Evolutionary conservation across 306 rosid genomes (phyloP).

Genomic region (Rosa multiflora): DNA sequence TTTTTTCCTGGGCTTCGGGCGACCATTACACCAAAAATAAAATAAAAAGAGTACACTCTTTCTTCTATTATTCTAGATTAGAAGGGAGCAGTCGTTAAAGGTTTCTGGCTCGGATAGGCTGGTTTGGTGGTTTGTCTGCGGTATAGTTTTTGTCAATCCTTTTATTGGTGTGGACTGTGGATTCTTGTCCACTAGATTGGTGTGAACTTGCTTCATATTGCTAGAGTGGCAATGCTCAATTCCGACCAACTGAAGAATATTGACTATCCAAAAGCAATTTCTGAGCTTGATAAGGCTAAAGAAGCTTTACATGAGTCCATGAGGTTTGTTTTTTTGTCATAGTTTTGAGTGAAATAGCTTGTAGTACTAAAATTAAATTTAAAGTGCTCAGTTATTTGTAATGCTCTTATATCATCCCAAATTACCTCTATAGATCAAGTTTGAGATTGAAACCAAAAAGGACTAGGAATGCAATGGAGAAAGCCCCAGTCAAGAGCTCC

Average conservation of each 20-base stretch:
- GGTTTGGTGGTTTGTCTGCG: background rate
- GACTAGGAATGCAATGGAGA: background rate
- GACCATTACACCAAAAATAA: background rate
- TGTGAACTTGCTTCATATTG: slow-evolving; percentile 76
- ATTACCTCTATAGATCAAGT: background rate
- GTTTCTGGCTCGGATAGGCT: background rate
- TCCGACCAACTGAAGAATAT: slow-evolving; percentile 35
- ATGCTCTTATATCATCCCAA: background rate
- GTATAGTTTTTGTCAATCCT: background rate
- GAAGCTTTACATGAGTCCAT: slow-evolving; percentile 48
- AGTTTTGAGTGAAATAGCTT: background rate
- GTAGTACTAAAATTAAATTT: background rate
- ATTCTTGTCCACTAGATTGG: slow-evolving; percentile 45
- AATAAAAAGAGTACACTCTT: background rate
- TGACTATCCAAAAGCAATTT: slow-evolving; percentile 46
- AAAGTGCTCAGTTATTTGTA: background rate
- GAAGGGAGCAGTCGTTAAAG: background rate
- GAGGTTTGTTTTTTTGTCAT: slow-evolving; percentile 41
- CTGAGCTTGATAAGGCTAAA: slow-evolving; percentile 62
- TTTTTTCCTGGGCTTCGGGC: background rate
- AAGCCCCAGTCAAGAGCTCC: background rate
- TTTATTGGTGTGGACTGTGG: background rate
- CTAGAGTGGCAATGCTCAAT: slow-evolving; percentile 58
- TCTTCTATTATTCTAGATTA: background rate
- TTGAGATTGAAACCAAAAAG: background rate